Evolutionary conservation across 2,329 filamentous ascomycete species (phyloP).

Genomic region (Huntiella savannae): DNA sequence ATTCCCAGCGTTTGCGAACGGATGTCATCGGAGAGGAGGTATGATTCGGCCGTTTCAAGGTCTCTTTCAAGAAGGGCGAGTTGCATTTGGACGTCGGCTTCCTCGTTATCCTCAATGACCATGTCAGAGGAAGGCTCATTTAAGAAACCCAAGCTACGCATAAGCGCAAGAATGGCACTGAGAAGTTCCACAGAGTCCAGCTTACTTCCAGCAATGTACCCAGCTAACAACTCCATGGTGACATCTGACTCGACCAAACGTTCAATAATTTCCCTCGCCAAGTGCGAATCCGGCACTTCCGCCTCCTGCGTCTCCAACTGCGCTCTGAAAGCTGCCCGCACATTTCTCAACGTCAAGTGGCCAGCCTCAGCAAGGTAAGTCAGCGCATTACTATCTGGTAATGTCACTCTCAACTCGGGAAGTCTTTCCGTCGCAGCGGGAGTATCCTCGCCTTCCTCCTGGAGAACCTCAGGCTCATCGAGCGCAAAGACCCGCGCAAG

Average conservation of each 20-base stretch:
- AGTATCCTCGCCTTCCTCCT: slow-evolving; percentile 21
- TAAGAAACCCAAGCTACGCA: slow-evolving; percentile 47
- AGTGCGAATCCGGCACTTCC: slow-evolving; percentile 24
- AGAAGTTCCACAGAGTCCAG: slow-evolving; percentile 48
- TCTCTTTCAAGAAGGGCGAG: slow-evolving; percentile 44
- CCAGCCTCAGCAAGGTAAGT: slow-evolving; percentile 41
- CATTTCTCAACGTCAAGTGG: slow-evolving; percentile 38
- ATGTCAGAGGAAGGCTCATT: slow-evolving; percentile 17
- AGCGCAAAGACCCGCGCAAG: slow-evolving; percentile 43
- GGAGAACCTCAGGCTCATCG: slow-evolving; percentile 23
- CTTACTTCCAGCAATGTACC: slow-evolving; percentile 45
- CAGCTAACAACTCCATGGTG: slow-evolving; percentile 45
- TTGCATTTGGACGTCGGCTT: slow-evolving; percentile 27
- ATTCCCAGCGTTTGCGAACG: slow-evolving; percentile 46
- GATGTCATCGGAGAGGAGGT: slow-evolving; percentile 39
- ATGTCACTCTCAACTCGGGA: slow-evolving; percentile 17
- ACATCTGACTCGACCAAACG: slow-evolving; percentile 47
- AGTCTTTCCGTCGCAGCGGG: slow-evolving; percentile 14
- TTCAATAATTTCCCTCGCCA: slow-evolving; percentile 41
- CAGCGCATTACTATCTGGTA: slow-evolving; percentile 34
- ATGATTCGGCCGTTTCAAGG: slow-evolving; percentile 47
- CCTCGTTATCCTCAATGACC: background rate
- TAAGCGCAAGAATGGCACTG: slow-evolving; percentile 43
- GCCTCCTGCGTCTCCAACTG: slow-evolving; percentile 19
- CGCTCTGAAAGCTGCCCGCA: slow-evolving; percentile 36